Evolutionary conservation across 495 filamentous ascomycete genomes (phyloP), one percentile per base, ranked within the genome.

Genomic region (Parathielavia hyrcaniae): DNA sequence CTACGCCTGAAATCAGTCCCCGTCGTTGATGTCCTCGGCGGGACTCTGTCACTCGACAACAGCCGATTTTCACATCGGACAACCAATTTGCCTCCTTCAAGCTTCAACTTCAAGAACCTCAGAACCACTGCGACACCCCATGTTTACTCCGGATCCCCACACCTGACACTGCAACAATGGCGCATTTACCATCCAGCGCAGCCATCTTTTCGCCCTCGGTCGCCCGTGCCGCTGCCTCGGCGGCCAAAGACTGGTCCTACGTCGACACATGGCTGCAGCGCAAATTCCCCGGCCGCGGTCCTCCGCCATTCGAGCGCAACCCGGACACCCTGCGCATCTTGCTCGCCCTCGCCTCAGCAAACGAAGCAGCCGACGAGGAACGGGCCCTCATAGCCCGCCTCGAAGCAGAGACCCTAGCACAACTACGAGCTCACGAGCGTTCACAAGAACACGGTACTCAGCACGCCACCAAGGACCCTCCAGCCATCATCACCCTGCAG

Each of bases 231-330:
- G 83, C 82, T 64, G 79, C 74, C 66, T 81, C 67, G 62, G 82
- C 73, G 12, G 86, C 88, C 48, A 88, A 89, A 67, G 90, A 96
- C 76, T 97, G 91, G 91, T 81, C 84, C 53, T 89, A 87, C 65
- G 78, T 95, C 64, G 88, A 95, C 75, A 73, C 76, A 71, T 97
- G 91, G 90, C 82, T 97, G 4, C 67, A 71, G 30, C 75, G 79
- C 48, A 85, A 88, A 61, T 91, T 86, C 66, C 61, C 60, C 39
- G 53, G 63, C 55, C 57, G 68, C 9, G 38, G 64, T 12, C 71
- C 77, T 9, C 83, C 86, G 1, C 63, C 76, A 6, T 93, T 95
- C 70, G 91, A 97, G 71, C 84, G 89, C 63, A 96, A 92, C 66
- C 78, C 83, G 46, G 87, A 90, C 56, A 96, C 91, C 1, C 77